A percentile compares a stretch with the other conserved stretches of the same genome.
phyloP scores from a whole-genome alignment of 192 early-diverging fungal species.

The Jimgerdemannia flammicorona region DNA sequence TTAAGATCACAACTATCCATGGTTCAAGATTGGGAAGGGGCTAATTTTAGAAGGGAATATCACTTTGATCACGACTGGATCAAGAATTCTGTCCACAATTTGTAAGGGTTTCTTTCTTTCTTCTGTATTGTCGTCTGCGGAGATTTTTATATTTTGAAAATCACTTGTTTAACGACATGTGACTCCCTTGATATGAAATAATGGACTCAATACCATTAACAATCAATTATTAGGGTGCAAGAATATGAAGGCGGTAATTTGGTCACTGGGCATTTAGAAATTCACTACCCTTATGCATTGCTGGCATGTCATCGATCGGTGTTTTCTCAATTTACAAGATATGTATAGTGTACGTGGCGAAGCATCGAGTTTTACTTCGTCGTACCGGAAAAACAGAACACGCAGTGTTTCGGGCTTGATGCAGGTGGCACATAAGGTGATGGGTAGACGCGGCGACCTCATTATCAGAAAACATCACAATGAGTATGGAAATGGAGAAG shows the following conservation, averaged over 20 bases:
- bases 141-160: no score
- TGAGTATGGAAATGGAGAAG: slow-evolving; percentile 20
- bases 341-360: slow-evolving; percentile 20
- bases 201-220: slow-evolving; percentile 2
- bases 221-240: slow-evolving; percentile 8
- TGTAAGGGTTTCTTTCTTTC: slow-evolving; percentile 9
- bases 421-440: slow-evolving; percentile 19
- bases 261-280: slow-evolving; percentile 14
- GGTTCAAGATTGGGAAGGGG: slow-evolving; percentile 8
- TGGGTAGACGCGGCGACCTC: slow-evolving; percentile 17
- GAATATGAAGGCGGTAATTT: slow-evolving; percentile 24
- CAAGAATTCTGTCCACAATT: slow-evolving; percentile 15
- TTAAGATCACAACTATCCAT: slow-evolving; percentile 6
- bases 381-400: slow-evolving; percentile 20
- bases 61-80: slow-evolving; percentile 22
- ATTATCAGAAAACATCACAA: slow-evolving; percentile 19
- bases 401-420: slow-evolving; percentile 12
- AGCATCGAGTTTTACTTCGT: slow-evolving; percentile 12
- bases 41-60: neutral
- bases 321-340: slow-evolving; percentile 16
- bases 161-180: neutral
- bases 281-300: slow-evolving; percentile 15
- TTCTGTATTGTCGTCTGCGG: no score
- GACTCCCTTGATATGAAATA: slow-evolving; percentile 11
- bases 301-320: slow-evolving; percentile 25